Conservation (phyloP, 805 yeast genomes). For the Candida mattraensis region DNA sequence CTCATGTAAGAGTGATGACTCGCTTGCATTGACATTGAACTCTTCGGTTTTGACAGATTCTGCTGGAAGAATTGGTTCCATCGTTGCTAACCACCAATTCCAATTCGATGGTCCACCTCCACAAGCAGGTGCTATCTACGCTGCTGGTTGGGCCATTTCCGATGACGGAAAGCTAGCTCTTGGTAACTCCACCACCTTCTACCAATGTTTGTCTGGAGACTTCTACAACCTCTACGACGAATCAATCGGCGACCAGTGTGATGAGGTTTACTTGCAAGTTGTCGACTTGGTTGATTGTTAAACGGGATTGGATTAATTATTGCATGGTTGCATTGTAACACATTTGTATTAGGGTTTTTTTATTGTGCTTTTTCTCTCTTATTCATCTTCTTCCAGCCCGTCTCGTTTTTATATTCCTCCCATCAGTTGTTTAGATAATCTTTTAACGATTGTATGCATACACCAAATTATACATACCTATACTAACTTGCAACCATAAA, state of each 20-base stretch:
- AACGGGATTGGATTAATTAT: slow-evolving; percentile 4
- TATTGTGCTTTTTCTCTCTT: background rate
- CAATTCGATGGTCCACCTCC: slow-evolving; percentile 69
- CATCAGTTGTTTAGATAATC: background rate
- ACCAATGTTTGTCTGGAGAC: slow-evolving; percentile 56
- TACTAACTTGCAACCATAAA: no score
- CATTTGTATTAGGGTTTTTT: no score
- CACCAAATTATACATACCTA: no score
- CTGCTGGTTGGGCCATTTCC: slow-evolving; percentile 52
- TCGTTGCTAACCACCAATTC: slow-evolving; percentile 64
- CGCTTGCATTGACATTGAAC: slow-evolving; percentile 45
- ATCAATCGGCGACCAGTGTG: slow-evolving; percentile 45
- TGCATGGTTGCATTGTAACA: no score
- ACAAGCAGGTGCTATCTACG: slow-evolving; percentile 56
- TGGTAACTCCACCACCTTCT: slow-evolving; percentile 48
- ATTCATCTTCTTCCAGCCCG: background rate
- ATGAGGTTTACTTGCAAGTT: slow-evolving; percentile 43
- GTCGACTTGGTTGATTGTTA: slow-evolving; percentile 48
- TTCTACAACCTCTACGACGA: slow-evolving; percentile 59
- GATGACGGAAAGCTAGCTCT: slow-evolving; percentile 48
- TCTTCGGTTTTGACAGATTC: slow-evolving; percentile 45
- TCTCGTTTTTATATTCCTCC: slow-evolving; percentile 3
- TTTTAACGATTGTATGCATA: no score
- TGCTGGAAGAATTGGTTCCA: slow-evolving; percentile 54
- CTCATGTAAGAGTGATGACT: slow-evolving; percentile 37